Evolutionary conservation across 352 stramenopile genomes (phyloP).

Genomic region (Phytopythium boreale): DNA sequence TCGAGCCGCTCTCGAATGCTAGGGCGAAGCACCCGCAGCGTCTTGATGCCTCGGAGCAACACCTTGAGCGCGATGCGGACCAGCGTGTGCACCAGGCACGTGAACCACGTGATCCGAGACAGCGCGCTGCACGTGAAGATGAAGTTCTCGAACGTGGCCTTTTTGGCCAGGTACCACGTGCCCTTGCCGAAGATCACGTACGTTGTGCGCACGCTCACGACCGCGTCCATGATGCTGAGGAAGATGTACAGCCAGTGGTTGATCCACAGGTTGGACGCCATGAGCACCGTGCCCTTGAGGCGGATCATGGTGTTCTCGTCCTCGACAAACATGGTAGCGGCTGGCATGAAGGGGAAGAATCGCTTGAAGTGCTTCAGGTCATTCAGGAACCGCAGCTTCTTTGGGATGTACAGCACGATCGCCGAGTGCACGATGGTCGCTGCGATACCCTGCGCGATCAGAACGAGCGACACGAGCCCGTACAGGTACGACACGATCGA

Average conservation of each 20-base stretch:
- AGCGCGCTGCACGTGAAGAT: conserved; percentile 31
- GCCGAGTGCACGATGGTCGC: conserved; percentile 6
- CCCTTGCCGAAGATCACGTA: conserved; percentile 34
- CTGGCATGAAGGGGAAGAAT: conserved; percentile 17
- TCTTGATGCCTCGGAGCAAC: conserved; percentile 72
- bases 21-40: conserved; percentile 46
- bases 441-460: conserved; percentile 17
- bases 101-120: conserved; percentile 33
- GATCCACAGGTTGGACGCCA: conserved; percentile 43
- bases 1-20: conserved; percentile 15
- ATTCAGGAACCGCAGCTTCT: conserved; percentile 10
- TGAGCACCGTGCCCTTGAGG: conserved; percentile 22
- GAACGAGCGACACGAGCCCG: conserved; percentile 22
- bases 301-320: conserved; percentile 14
- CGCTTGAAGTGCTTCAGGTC: conserved; percentile 4
- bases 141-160: conserved; percentile 30
- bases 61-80: conserved; percentile 6
- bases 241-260: conserved; percentile 46
- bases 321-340: conserved; percentile 10
- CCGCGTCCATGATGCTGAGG: conserved; percentile 30
- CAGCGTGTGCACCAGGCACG: conserved; percentile 30
- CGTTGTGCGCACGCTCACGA: conserved; percentile 25
- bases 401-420: conserved; percentile 19
- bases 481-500: conserved; percentile 21
- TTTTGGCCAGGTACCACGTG: conserved; percentile 33